Base-by-base conservation (phyloP, 306 rosid genomes). In the Acacia acuminata region DNA sequence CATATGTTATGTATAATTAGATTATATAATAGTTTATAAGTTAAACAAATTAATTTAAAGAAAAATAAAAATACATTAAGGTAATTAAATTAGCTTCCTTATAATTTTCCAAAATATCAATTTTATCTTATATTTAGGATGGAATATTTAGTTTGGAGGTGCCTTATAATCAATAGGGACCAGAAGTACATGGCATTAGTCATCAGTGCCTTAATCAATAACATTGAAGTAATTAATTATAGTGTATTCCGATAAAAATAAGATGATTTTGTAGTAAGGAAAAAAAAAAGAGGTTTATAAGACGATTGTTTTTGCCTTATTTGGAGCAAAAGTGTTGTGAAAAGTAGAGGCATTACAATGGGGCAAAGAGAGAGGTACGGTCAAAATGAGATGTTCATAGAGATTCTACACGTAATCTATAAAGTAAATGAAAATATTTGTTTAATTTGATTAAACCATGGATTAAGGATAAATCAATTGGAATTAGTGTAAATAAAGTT, bases 271-370 rank as follows among this genome's bases (percentile, higher is more conserved):
- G 3, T 13, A 25, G 1, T 13, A 25, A 1, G 8, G 25, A 50
- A n/a, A 17, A 16, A n/a, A 58, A 20, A 10, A 10, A 10, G 15
- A 58, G 32, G 32, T 22, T 22, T 12, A 27, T 30, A 30, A 2
- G 10, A 19, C 14, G 36, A n/a, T 30, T 6, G 42, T 64, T 64
- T 64, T 1, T 63, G 70, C n/a, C 10, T 6, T 64, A 30, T 2
- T 64, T 5, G 42, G 42, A 30, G 43, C 38, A 64, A 15, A 15
- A 30, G 17, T 30, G 70, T 64, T 30, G 70, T 30, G 48, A 38
- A 68, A 68, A n/a, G 56, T 17, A 77, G 82, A 82, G 71, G 88
- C 69, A 76, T 86, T 15, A 56, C 75, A 66, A 78, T 84, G 87
- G 84, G 75, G 80, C 12, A 19, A 68, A 68, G 5, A 30, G 5